Evolutionary conservation across 148 eudicot species (phyloP).

Genomic region (Rheum nobile): DNA sequence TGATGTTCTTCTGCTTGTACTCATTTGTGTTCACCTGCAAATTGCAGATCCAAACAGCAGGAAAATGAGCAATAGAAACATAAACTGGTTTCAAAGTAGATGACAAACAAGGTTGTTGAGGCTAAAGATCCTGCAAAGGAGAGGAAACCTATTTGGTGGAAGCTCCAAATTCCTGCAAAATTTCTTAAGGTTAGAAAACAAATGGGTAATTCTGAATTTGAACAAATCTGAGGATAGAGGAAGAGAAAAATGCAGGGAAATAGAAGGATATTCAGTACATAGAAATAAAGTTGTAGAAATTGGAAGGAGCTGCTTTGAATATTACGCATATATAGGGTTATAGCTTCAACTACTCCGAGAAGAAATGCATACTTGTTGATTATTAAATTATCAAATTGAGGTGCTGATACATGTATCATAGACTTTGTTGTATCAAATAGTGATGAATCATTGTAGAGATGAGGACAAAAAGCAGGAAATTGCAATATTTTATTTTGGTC

Average conservation of each 20-base stretch:
- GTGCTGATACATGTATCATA: neutral
- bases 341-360: neutral
- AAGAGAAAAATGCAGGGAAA: neutral
- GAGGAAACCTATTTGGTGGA: neutral
- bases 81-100: no score
- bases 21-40: neutral
- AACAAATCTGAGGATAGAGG: neutral
- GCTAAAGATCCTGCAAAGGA: neutral
- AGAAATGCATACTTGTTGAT: neutral
- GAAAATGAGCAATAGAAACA: no score
- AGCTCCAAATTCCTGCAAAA: conserved; percentile 4
- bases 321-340: no score
- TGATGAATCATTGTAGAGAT: neutral
- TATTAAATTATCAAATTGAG: neutral
- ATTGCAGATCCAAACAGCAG: no score
- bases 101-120: no score
- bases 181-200: no score
- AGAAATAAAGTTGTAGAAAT: no score
- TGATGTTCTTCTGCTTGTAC: neutral
- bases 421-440: neutral
- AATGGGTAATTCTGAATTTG: neutral
- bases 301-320: no score
- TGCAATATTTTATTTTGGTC: no score
- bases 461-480: neutral
- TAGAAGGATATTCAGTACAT: no score